Percentiles rank a stretch among this genome's conserved stretches.
phyloP scores from a whole-genome alignment of 257 asterid genomes.

The Nicotiana attenuata region DNA sequence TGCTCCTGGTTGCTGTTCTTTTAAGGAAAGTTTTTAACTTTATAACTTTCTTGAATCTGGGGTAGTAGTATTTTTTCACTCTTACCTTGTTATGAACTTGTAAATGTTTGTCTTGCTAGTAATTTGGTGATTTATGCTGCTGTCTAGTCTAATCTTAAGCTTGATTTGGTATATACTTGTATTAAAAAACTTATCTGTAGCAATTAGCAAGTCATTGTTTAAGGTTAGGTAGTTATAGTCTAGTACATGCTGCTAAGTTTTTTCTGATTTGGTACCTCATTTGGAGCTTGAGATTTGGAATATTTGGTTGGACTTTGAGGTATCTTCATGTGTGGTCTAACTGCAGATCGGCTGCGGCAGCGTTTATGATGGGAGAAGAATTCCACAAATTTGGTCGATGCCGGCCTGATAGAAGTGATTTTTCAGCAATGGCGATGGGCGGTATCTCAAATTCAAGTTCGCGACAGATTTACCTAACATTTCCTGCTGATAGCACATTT shows the following conservation, averaged over 20 bases:
- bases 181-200: background rate
- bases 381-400: constrained; percentile 33
- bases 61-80: background rate
- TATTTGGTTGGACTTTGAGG: background rate
- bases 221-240: background rate
- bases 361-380: constrained; percentile 36
- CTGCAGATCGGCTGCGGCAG: constrained; percentile 32
- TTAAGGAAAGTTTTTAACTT: constrained; percentile 17
- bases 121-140: background rate
- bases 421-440: constrained; percentile 48
- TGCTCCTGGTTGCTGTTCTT: background rate
- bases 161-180: background rate
- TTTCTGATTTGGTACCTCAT: background rate
- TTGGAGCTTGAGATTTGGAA: background rate
- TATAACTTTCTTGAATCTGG: background rate
- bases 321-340: background rate
- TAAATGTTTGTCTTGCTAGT: background rate
- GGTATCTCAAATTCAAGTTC: constrained; percentile 56
- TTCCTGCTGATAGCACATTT: constrained; percentile 89
- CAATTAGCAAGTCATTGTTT: background rate
- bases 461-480: constrained; percentile 77
- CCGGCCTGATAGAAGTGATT: constrained; percentile 40
- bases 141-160: background rate
- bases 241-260: background rate
- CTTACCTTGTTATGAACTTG: background rate